A percentile compares a stretch with the other conserved stretches of the same genome.
Evolutionary conservation across 2,329 filamentous ascomycete species (phyloP).

Genomic region (Aspergillus oerlinghausenensis): DNA sequence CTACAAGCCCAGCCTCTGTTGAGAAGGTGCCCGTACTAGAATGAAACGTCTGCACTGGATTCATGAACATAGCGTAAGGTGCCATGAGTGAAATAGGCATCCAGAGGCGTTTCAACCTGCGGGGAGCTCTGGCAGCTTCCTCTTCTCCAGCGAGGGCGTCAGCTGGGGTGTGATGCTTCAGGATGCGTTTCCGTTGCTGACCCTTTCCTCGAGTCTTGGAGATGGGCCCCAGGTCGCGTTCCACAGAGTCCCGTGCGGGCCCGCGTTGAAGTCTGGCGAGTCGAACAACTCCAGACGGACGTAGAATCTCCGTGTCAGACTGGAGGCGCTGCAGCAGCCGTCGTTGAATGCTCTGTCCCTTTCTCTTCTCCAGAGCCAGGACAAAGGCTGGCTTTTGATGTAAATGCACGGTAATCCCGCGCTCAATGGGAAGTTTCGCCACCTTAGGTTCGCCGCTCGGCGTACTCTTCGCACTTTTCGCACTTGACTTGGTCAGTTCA

Average conservation of each 20-base stretch:
- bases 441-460: slow-evolving; percentile 7
- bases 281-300: slow-evolving; percentile 18
- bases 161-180: neutral
- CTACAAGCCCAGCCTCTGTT: slow-evolving; percentile 33
- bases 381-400: slow-evolving; percentile 33
- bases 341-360: slow-evolving; percentile 21
- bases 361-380: slow-evolving; percentile 24
- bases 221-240: slow-evolving; percentile 23
- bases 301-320: slow-evolving; percentile 3
- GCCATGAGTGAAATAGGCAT: slow-evolving; percentile 22
- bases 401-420: slow-evolving; percentile 31
- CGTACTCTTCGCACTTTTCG: slow-evolving; percentile 6
- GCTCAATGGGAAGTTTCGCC: slow-evolving; percentile 27
- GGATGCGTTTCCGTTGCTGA: neutral
- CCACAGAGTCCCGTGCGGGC: slow-evolving; percentile 8
- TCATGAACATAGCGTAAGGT: slow-evolving; percentile 35
- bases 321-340: slow-evolving; percentile 20
- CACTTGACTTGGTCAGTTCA: slow-evolving; percentile 26
- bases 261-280: slow-evolving; percentile 27
- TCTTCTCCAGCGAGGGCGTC: neutral
- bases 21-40: slow-evolving; percentile 42
- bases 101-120: slow-evolving; percentile 18
- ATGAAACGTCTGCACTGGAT: slow-evolving; percentile 37
- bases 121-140: slow-evolving; percentile 4
- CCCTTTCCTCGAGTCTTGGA: slow-evolving; percentile 8